Base-by-base conservation (phyloP, 2,329 filamentous ascomycete species). In the Talaromyces islandicus region DNA sequence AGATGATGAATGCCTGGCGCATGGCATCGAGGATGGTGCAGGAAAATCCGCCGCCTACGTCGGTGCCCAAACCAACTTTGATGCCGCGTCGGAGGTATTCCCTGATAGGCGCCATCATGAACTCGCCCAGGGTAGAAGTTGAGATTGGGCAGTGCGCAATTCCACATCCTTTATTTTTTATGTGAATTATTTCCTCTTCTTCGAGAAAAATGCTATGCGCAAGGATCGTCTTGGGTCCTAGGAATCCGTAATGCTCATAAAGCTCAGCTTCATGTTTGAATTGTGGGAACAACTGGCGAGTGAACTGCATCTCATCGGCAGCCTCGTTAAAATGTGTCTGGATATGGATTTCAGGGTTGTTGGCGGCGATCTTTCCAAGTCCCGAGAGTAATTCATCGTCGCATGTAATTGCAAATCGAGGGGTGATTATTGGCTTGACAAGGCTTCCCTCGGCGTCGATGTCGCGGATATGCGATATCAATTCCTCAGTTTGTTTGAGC, bases 321-420 rank as follows among this genome's bases (percentile, higher is more conserved):
- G 85, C 84, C 67, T 88, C 86, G 69, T 87, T 84, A 74, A 88
- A 88, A 68, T 88, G 86, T 3, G 85, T 88, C 71, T 89, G 86
- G 32, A 89, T 82, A 0, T 83, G 77, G 21, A 88, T 67, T 0
- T 77, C 69, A 14, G 75, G 73, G 59, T 87, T 76, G 10, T 75
- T 64, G 3, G 66, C 64, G 0, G 82, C 81, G 25, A 88, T 78
- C 1, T 73, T 67, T 0, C 86, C 86, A 0, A 89, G 74, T 0
- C 84, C 83, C 0, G 66, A 59, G 2, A 89, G 77, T 0, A 88
- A 73, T 2, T 79, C 76, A 0, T 78, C 70, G 0, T 80, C 80
- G 67, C 86, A 88, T 7, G 81, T 83, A 54, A 87, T 85, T 41
- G 85, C 84, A 64, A 87, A 86, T 1, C 85, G 77, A 14, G 84